Base-by-base conservation (phyloP, 768 basidiomycete genomes). In the Rhizopogon salebrosus region DNA sequence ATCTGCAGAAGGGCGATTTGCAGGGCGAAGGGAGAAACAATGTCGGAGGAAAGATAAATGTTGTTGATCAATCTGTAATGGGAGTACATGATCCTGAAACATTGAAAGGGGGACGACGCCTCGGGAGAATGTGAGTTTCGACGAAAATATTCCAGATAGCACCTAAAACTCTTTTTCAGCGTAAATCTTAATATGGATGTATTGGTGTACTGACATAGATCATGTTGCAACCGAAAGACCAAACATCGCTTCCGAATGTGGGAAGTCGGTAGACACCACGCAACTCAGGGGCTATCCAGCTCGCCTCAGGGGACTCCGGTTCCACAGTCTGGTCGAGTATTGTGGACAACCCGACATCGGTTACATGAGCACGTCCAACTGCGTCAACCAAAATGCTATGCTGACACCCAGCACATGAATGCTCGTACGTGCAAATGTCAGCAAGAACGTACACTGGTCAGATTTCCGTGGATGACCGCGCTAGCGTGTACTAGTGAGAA, bases 291-390 rank as follows among this genome's bases (percentile, higher is more conserved):
- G 60, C 61, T 2, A 39, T 41, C 57, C 59, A 58, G 5, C 52
- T 46, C 1, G 54, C 6, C 59, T 26, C 6, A 22, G 27, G 36
- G 3, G 52, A 49, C 22, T 58, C 59, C 16, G 62, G 49, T n/a
- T 64, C 59, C 35, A 67, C 61, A 53, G 70, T 61, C 51, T 74
- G 70, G 11, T 61, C 61, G n/a, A 71, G 62, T 49, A 76, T 68
- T 20, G 57, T 72, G 16, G 74, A 76, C 6, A 75, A 57, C 2
- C 75, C 75, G 51, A 76, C 76, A 48, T 75, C 77, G 50, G 69
- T 37, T 13, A 56, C 49, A 13, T 42, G 35, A 3, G 46, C 53
- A 35, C 49, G 34, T 7, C 48, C 41, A 11, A 34, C 27, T n/a
- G 11, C 18, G 10, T 54, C 31, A 13, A 56, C 43, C 10, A 56